Evolutionary conservation across 805 yeast genomes (phyloP).

Genomic region (Kluyveromyces dobzhanskii): DNA sequence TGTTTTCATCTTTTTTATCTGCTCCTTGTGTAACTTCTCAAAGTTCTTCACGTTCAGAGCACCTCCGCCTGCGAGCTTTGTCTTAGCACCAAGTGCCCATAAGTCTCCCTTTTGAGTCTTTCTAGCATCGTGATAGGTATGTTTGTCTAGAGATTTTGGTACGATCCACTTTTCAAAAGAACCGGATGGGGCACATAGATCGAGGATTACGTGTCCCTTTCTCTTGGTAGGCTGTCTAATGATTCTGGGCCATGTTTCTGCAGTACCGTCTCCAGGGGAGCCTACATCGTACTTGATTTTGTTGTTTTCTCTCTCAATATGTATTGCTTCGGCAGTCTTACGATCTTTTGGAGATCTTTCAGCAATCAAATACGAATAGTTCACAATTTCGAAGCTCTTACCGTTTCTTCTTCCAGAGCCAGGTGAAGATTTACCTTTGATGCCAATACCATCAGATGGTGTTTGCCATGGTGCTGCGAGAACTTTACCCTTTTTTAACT

Average conservation of each 20-base stretch:
- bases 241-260: conserved; percentile 61
- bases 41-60: conserved; percentile 20
- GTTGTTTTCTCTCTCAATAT: conserved; percentile 30
- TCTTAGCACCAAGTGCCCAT: conserved; percentile 71
- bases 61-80: conserved; percentile 30
- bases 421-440: conserved; percentile 32
- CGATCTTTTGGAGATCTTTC: conserved; percentile 46
- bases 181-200: conserved; percentile 74
- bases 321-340: conserved; percentile 34
- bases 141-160: conserved; percentile 67
- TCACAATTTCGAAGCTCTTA: conserved; percentile 60
- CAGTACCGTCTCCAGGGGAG: conserved; percentile 16
- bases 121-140: conserved; percentile 81
- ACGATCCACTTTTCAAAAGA: conserved; percentile 80
- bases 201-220: conserved; percentile 74
- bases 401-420: conserved; percentile 81
- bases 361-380: conserved; percentile 65
- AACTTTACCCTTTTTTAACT: conserved; percentile 72
- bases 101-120: conserved; percentile 77
- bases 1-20: conserved; percentile 14
- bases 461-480: conserved; percentile 65
- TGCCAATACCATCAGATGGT: conserved; percentile 48
- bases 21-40: conserved; percentile 19
- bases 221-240: conserved; percentile 64
- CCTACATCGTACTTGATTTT: conserved; percentile 18